These are phyloP conservation scores for Rachicladosporium sp. DNA, from an alignment of 2,329 filamentous ascomycete genomes.

Conservation along the genomic window DNA sequence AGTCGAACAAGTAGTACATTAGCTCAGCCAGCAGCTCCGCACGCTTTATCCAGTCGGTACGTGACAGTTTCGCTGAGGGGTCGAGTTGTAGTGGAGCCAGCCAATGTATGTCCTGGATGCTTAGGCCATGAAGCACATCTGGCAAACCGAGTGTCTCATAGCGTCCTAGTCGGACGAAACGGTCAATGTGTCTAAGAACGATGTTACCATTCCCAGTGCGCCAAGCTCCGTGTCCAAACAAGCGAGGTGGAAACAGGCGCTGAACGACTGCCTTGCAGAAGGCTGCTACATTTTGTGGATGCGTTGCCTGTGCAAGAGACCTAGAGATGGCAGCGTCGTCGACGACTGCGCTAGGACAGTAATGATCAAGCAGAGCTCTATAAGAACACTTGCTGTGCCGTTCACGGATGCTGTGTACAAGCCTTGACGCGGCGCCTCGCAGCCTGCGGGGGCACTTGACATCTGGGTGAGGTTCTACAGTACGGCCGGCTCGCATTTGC, in stretches of 20 bases:
- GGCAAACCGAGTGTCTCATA: constrained; percentile 75
- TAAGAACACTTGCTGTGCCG: constrained; percentile 69
- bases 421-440: constrained; percentile 44
- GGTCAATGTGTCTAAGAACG: constrained; percentile 59
- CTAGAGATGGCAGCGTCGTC: constrained; percentile 51
- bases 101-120: constrained; percentile 46
- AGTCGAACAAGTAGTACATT: constrained; percentile 87
- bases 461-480: background rate
- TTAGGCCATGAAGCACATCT: constrained; percentile 61
- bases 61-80: constrained; percentile 45
- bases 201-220: constrained; percentile 47
- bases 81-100: constrained; percentile 44
- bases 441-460: constrained; percentile 36
- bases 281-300: constrained; percentile 56
- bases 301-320: no score
- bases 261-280: constrained; percentile 70
- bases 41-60: constrained; percentile 63
- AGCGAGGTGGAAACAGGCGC: constrained; percentile 58
- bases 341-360: constrained; percentile 57
- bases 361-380: constrained; percentile 60
- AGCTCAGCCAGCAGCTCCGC: constrained; percentile 71
- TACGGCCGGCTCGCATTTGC: background rate
- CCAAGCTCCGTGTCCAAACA: constrained; percentile 54
- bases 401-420: constrained; percentile 58
- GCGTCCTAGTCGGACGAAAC: constrained; percentile 63